These are phyloP conservation scores for Malus hybrid DNA, from an alignment of 331 rosid species.

Conservation along the genomic window DNA sequence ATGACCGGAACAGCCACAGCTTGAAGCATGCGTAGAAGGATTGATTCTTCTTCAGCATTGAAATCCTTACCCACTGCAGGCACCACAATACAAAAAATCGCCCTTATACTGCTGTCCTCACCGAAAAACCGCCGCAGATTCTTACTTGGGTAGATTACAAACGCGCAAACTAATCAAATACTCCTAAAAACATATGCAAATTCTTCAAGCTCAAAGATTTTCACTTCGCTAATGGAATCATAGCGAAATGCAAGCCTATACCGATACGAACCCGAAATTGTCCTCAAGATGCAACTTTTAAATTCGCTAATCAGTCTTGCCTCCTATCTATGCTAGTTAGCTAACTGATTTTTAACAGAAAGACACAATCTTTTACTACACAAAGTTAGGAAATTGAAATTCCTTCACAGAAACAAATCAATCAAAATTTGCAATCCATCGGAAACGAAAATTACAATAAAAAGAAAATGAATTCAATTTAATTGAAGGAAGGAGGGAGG, in stretches of 20 bases:
- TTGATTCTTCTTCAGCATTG: constrained; percentile 67
- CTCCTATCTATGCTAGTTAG: not conserved
- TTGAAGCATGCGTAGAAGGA: constrained; percentile 71
- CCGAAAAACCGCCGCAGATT: not conserved
- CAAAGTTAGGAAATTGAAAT: not conserved
- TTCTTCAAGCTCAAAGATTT: not conserved
- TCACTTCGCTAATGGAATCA: not conserved
- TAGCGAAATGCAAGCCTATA: not conserved
- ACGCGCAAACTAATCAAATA: not conserved
- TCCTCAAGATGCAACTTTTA: not conserved
- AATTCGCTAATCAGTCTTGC: not conserved
- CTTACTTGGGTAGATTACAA: not conserved
- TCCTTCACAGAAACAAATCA: not conserved
- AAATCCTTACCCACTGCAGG: constrained; percentile 59
- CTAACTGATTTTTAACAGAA: not conserved
- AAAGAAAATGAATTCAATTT: no score
- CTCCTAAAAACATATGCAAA: not conserved
- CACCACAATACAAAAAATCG: constrained; percentile 2
- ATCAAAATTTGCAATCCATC: not conserved
- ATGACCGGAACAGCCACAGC: constrained; percentile 91
- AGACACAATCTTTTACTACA: not conserved
- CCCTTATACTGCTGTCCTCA: not conserved
- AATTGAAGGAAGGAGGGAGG: not conserved
- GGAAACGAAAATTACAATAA: not conserved
- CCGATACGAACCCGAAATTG: not conserved